Evolutionary conservation across 192 early-diverging fungal genomes (phyloP).

Genomic region (Entophlyctis luteolus): DNA sequence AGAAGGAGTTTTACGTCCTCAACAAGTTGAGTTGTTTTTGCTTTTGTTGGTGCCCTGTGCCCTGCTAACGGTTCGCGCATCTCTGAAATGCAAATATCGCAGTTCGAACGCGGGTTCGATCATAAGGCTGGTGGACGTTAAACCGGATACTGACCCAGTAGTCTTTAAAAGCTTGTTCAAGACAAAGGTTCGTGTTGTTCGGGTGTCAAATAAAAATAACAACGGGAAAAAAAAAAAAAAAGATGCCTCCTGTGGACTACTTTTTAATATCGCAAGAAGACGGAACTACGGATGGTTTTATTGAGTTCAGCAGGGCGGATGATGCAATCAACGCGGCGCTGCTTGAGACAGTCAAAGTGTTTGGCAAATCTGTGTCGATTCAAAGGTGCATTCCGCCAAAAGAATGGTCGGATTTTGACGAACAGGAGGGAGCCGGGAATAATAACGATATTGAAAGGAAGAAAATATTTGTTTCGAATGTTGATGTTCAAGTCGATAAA

Average conservation of each 20-base stretch:
- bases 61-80: neutral
- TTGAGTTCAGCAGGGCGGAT: conserved; percentile 38
- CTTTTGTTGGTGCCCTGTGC: neutral
- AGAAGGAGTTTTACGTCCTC: conserved; percentile 15
- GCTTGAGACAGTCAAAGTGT: conserved; percentile 20
- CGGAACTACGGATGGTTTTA: conserved; percentile 40
- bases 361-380: conserved; percentile 18
- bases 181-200: conserved; percentile 4
- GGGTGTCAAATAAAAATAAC: too few species aligned
- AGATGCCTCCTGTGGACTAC: conserved; percentile 43
- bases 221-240: too few species aligned
- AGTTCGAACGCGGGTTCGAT: conserved; percentile 35
- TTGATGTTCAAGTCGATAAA: conserved; percentile 36
- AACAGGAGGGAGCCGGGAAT: conserved; percentile 11
- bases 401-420: conserved; percentile 34
- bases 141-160: conserved; percentile 1
- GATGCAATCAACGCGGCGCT: conserved; percentile 26
- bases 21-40: conserved; percentile 22
- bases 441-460: conserved; percentile 20
- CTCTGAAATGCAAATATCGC: neutral
- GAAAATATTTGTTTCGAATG: conserved; percentile 45
- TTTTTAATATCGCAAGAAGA: conserved; percentile 36
- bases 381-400: conserved; percentile 34
- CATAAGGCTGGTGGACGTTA: conserved; percentile 21
- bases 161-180: conserved; percentile 23